Base-by-base conservation (phyloP, 2,329 filamentous ascomycete species). In the Penicillium brevicompactum region DNA sequence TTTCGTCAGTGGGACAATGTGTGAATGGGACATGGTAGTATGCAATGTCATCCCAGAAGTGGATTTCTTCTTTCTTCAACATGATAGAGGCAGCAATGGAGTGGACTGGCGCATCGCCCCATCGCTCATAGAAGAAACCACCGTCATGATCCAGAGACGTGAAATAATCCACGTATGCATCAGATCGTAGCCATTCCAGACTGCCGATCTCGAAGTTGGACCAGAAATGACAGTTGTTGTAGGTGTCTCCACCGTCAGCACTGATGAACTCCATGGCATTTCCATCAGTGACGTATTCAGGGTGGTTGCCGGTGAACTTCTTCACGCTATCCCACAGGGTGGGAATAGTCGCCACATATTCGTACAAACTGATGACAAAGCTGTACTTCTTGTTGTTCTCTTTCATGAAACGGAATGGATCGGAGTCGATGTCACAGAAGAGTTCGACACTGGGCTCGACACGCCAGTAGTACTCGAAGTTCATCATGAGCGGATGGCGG, bases 391-490 rank as follows among this genome's bases (percentile, higher is more conserved):
- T 99, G 75, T 90, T 88, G 77, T 96, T 87, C 71, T 97, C 92
- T 66, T 89, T 87, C 92, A 99, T 97, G 80, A 86, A 92, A 62
- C 91, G 91, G 87, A 99, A 99, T 7, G 94, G 90, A 71, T 99
- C 94, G 76, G 96, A 96, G 76, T 91, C 84, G 69, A 99, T 84
- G 72, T 99, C 94, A 78, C 94, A 99, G 83, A 86, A 97, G 59
- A 99, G 88, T 80, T 97, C 90, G 72, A 99, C 87, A 76, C 90
- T 94, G 67, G 94, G 94, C 82, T 99, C 94, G 13, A 99, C 94
- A 65, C 95, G 91, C 94, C 94, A 99, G 84, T 99, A 99, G 85
- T 91, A 99, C 72, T 99, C 94, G 77, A 96, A 99, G 74, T 97
- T 92, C 74, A 90, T 78, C 90, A 99, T 92, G 64, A 97, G 79